Evolutionary conservation across 225 moss, liverwort and hornwort species (phyloP), one percentile per base, ranked within the genome.

Genomic region (Physcomitrellopsis africana): DNA sequence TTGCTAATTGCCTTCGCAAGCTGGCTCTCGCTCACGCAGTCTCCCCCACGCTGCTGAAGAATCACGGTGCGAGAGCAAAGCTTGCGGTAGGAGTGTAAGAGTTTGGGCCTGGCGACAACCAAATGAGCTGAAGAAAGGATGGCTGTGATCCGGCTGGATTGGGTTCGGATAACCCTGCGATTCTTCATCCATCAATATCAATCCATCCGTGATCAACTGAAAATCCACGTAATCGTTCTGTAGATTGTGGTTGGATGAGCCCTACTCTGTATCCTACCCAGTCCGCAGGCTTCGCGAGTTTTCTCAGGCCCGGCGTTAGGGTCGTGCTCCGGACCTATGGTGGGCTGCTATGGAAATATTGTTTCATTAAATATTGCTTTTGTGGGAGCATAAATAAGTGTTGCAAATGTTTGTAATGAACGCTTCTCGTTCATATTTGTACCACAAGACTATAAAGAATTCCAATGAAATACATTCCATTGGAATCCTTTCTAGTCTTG

Each of bases 131-230:
- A 37, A 37, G 32, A 37, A 20, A 59, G 47, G 10, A 45, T 2
- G 11, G 29, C 44, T 72, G 73, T 29, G 61, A 80, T 82, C 79
- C 67, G 45, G 0, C 2, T 3, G 73, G 82, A 76, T 79, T 73
- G 73, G 60, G 73, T 82, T 77, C 76, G 79, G 85, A 85, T 85
- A 85, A 82, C 82, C 54, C 66, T 62, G 62, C 10, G 60, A 72
- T 59, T 41, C 72, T 80, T 76, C 83, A 77, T 77, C 9, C 77
- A 67, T 57, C 27, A 19, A 1, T n/a, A 0, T 11, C 0, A 11
- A 24, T 69, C 7, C 23, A 27, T 6, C 2, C 1, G 0, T 0
- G 0, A 7, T 47, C 46, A 7, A 0, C 0, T 6, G 16, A 43
- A 27, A 61, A 44, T 75, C 58, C 32, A 20, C 0, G 0, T 16